Conservation (phyloP, 2,329 filamentous ascomycete species). For the Ceratocystis albifundus region DNA sequence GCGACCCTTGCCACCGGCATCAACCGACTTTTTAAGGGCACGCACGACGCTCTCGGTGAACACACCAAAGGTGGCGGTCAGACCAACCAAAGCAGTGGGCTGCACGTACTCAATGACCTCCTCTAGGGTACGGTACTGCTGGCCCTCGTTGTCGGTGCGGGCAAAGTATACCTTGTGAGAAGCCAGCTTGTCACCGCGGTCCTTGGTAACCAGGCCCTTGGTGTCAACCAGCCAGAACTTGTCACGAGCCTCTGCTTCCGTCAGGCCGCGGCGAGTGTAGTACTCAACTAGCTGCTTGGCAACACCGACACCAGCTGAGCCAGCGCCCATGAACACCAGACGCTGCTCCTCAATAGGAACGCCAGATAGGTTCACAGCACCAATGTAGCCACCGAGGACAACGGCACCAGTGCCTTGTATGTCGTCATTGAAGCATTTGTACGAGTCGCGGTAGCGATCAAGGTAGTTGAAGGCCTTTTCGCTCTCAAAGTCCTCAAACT, state of each 20-base stretch:
- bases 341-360: slow-evolving; percentile 81
- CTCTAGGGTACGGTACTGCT: slow-evolving; percentile 67
- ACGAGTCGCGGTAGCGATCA: slow-evolving; percentile 73
- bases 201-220: slow-evolving; percentile 83
- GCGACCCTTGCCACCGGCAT: slow-evolving; percentile 55
- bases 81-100: slow-evolving; percentile 85
- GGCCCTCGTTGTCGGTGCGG: slow-evolving; percentile 51
- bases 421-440: slow-evolving; percentile 98
- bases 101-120: slow-evolving; percentile 91
- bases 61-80: slow-evolving; percentile 86
- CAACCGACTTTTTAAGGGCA: slow-evolving; percentile 52
- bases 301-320: slow-evolving; percentile 90
- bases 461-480: slow-evolving; percentile 82
- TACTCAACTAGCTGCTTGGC: slow-evolving; percentile 96
- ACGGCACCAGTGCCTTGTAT: slow-evolving; percentile 96
- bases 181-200: slow-evolving; percentile 86
- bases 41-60: slow-evolving; percentile 82
- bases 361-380: slow-evolving; percentile 70
- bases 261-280: slow-evolving; percentile 84
- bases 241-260: slow-evolving; percentile 71
- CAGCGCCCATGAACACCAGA: slow-evolving; percentile 91
- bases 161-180: slow-evolving; percentile 74
- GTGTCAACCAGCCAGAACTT: slow-evolving; percentile 98
- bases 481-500: slow-evolving; percentile 97
- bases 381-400: slow-evolving; percentile 68